Conservation (phyloP, 1,284 basidiomycete genomes). For the Microbotryum intermedium region DNA sequence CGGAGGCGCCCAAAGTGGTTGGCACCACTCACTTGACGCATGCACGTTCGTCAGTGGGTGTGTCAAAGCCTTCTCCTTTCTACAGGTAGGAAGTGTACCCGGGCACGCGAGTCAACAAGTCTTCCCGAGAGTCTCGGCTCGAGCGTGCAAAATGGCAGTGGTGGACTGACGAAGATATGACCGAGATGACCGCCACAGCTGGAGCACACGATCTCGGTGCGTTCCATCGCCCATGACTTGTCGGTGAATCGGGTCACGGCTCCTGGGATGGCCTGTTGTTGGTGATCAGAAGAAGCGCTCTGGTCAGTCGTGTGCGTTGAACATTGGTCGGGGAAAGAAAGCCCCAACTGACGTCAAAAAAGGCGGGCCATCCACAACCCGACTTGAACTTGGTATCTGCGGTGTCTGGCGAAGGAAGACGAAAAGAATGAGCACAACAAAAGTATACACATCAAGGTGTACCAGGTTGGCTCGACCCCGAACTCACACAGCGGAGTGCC, state of each 20-base stretch:
- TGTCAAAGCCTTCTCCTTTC: slow-evolving; percentile 9
- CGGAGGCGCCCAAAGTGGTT: no score
- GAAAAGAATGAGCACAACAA: no score
- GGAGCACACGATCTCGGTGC: slow-evolving; percentile 42
- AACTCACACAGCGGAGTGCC: slow-evolving; percentile 11
- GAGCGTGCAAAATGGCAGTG: background rate
- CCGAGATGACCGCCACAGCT: slow-evolving; percentile 43
- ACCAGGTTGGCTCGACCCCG: background rate
- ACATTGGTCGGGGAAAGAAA: background rate
- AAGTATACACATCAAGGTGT: background rate
- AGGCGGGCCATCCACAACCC: slow-evolving; percentile 43
- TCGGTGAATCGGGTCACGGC: slow-evolving; percentile 39
- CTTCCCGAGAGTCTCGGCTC: background rate
- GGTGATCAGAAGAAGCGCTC: background rate
- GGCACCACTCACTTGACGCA: slow-evolving; percentile 27
- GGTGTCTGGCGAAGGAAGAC: slow-evolving; percentile 4
- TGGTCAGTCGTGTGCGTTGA: background rate
- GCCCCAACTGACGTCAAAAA: slow-evolving; percentile 39
- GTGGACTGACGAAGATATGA: slow-evolving; percentile 38
- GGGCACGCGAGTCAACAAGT: slow-evolving; percentile 4
- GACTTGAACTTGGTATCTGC: slow-evolving; percentile 38
- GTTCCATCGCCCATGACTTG: slow-evolving; percentile 40
- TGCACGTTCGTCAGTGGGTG: slow-evolving; percentile 22
- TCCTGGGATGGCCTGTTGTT: slow-evolving; percentile 14
- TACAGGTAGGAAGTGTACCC: background rate